phyloP scores from a whole-genome alignment of 2,329 filamentous ascomycete genomes.

The Sphaceloma murrayae region DNA sequence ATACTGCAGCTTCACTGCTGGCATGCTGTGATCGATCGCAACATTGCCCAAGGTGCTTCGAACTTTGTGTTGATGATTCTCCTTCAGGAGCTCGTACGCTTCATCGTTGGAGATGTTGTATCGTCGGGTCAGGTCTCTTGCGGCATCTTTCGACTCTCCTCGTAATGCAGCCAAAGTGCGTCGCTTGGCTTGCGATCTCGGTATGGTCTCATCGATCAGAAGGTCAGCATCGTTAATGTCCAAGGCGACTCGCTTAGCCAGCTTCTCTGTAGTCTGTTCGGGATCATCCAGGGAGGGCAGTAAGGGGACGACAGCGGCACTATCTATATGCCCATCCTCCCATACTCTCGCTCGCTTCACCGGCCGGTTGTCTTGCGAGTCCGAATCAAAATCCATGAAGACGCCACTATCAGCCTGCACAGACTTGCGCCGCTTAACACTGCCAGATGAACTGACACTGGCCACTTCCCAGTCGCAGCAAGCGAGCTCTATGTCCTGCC shows the following conservation, averaged over 20 bases:
- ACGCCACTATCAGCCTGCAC: slow-evolving; percentile 21
- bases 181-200: slow-evolving; percentile 51
- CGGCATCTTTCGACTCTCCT: slow-evolving; percentile 58
- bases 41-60: slow-evolving; percentile 84
- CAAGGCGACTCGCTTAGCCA: slow-evolving; percentile 69
- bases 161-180: slow-evolving; percentile 46
- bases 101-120: slow-evolving; percentile 97
- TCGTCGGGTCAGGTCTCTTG: slow-evolving; percentile 63
- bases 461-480: slow-evolving; percentile 77
- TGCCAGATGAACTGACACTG: slow-evolving; percentile 40
- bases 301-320: slow-evolving; percentile 45
- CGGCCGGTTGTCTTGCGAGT: slow-evolving; percentile 22
- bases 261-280: slow-evolving; percentile 58
- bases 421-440: slow-evolving; percentile 29
- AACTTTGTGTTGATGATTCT: slow-evolving; percentile 94
- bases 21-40: slow-evolving; percentile 88
- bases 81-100: slow-evolving; percentile 89
- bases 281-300: slow-evolving; percentile 74
- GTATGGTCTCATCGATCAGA: slow-evolving; percentile 67
- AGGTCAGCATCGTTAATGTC: slow-evolving; percentile 84
- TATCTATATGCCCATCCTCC: slow-evolving; percentile 31
- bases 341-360: slow-evolving; percentile 22
- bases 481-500: slow-evolving; percentile 73
- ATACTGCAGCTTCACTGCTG: slow-evolving; percentile 82
- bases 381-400: slow-evolving; percentile 28